These are phyloP conservation scores for Kodamaea neixiangensis DNA, from an alignment of 805 yeast genomes.

Conservation along the genomic window DNA sequence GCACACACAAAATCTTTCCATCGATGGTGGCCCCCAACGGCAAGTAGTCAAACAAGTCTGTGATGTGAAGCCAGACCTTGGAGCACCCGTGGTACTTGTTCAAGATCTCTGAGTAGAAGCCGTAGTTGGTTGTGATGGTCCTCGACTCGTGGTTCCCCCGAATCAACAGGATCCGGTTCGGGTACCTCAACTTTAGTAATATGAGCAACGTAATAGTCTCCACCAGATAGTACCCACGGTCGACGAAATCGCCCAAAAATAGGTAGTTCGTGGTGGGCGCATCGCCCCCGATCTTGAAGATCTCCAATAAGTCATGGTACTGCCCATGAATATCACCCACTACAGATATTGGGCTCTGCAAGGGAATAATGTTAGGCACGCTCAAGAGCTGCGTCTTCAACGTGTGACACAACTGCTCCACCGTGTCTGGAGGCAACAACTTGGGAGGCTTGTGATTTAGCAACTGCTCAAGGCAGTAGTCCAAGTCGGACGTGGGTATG, in stretches of 20 bases:
- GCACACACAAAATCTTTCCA: conserved; percentile 88
- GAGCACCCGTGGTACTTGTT: conserved; percentile 76
- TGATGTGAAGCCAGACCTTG: conserved; percentile 83
- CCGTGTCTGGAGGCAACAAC: conserved; percentile 41
- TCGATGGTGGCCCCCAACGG: conserved; percentile 90
- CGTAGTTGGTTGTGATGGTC: conserved; percentile 95
- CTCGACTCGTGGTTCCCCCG: conserved; percentile 97
- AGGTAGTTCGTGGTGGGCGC: conserved; percentile 93
- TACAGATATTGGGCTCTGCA: conserved; percentile 85
- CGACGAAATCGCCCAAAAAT: conserved; percentile 95
- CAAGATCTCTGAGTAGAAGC: conserved; percentile 92
- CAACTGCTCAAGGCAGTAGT: conserved; percentile 44
- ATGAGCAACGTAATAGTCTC: conserved; percentile 87
- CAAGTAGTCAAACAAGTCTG: conserved; percentile 90
- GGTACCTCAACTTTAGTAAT: conserved; percentile 84
- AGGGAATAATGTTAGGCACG: conserved; percentile 85
- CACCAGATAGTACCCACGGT: conserved; percentile 89
- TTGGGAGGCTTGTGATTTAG: conserved; percentile 44
- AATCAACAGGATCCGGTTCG: conserved; percentile 75
- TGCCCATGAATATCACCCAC: conserved; percentile 99
- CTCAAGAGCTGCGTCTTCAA: conserved; percentile 76
- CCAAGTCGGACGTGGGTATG: conserved; percentile 40
- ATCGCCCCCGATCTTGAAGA: conserved; percentile 89
- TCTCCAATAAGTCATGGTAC: conserved; percentile 89
- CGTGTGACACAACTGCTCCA: conserved; percentile 52